A percentile compares a stretch with the other conserved stretches of the same genome.
Evolutionary conservation across 495 filamentous ascomycete species (phyloP).

Genomic region (Penicillium ochrochloron): DNA sequence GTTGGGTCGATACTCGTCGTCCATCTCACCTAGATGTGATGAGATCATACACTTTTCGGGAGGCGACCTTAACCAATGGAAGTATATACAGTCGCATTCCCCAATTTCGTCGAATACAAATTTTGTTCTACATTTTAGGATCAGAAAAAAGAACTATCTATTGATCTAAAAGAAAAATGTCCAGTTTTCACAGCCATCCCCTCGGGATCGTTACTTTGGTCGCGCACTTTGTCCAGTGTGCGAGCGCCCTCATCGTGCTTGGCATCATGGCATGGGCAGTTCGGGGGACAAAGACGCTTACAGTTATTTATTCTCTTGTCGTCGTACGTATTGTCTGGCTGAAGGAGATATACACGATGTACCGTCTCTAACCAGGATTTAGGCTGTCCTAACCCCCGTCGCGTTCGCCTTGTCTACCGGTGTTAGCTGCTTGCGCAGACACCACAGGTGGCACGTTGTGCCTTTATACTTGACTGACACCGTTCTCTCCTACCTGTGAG

Average conservation of each 20-base stretch:
- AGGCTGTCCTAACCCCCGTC: conserved; percentile 21
- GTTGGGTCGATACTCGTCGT: not conserved
- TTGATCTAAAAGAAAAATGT: not conserved
- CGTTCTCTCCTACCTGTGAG: conserved; percentile 25
- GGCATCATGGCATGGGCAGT: conserved; percentile 32
- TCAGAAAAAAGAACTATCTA: no score
- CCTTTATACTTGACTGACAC: conserved; percentile 20
- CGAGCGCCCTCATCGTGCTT: conserved; percentile 28
- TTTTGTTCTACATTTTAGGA: no score
- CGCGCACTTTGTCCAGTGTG: conserved; percentile 22
- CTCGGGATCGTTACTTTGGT: conserved; percentile 13
- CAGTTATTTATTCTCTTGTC: conserved; percentile 28
- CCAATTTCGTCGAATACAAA: no score
- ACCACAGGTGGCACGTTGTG: conserved; percentile 19
- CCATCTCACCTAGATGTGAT: not conserved
- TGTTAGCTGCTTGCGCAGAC: conserved; percentile 21
- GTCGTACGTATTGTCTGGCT: conserved; percentile 18
- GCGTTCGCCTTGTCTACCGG: conserved; percentile 8
- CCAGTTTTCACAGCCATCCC: conserved; percentile 13
- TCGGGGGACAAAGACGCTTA: conserved; percentile 22
- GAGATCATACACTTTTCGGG: conserved; percentile 10
- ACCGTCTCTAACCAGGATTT: not conserved
- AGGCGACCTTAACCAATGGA: not conserved
- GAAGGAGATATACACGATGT: not conserved
- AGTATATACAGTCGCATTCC: no score